phyloP scores from a whole-genome alignment of 352 stramenopile species.

The Pythium vanterpoolii region DNA sequence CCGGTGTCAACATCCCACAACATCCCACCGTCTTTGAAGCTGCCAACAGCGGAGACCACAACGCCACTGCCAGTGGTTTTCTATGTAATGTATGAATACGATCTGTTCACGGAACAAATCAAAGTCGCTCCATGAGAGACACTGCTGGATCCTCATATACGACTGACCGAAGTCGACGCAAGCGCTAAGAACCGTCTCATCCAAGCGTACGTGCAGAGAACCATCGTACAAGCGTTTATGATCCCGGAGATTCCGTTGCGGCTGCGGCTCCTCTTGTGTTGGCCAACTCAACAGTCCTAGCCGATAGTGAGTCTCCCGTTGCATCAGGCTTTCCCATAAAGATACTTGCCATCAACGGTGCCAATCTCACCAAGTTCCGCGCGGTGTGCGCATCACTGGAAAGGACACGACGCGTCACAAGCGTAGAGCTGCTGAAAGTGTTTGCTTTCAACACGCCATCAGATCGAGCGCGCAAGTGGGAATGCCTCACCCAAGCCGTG shows the following conservation, averaged over 20 bases:
- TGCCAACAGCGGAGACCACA: not conserved
- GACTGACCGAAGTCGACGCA: not conserved
- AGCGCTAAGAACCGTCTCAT: not conserved
- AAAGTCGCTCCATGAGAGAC: not conserved
- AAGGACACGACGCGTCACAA: constrained; percentile 5
- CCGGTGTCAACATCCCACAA: not conserved
- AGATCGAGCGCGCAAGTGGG: constrained; percentile 7
- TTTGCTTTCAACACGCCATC: constrained; percentile 6
- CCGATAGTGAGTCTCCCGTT: not conserved
- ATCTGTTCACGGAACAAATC: constrained; percentile 15
- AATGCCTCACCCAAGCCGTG: constrained; percentile 1
- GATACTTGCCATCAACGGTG: constrained; percentile 5
- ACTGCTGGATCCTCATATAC: not conserved
- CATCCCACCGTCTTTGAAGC: not conserved
- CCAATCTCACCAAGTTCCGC: constrained; percentile 6
- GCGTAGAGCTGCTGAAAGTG: constrained; percentile 10
- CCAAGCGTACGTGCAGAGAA: not conserved
- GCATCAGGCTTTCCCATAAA: not conserved
- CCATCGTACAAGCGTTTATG: not conserved
- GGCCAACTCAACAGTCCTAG: not conserved
- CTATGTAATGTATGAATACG: constrained; percentile 10
- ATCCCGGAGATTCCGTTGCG: constrained; percentile 4
- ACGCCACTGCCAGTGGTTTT: constrained; percentile 5
- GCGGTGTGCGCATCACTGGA: constrained; percentile 7
- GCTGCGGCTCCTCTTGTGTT: constrained; percentile 15